Evolutionary conservation across 2,329 filamentous ascomycete genomes (phyloP), one percentile per base, ranked within the genome.

Genomic region (Neurospora crassa): DNA sequence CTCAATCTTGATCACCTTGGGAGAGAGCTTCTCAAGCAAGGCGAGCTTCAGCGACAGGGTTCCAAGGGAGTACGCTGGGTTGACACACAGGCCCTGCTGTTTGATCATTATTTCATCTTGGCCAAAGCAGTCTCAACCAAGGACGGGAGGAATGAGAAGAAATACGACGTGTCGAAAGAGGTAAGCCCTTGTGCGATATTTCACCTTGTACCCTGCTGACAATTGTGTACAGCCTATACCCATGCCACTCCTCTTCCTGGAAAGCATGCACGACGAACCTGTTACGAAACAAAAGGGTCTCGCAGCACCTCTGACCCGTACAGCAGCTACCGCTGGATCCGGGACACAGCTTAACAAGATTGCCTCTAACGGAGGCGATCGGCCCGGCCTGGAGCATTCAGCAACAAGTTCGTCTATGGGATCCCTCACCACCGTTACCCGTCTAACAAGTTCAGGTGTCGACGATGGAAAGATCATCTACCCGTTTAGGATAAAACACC

Each of bases 71-170:
- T 98, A 78, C 91, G 91, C 74, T 97, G 95, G 91, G 90, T 98
- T 8, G 96, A 99, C 77, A 96, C 93, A 0, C 94, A 97, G 79
- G 94, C 93, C 2, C 87, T 99, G 67, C 86, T 99, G 0, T 98
- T 99, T 78, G 96, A 99, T 77, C 94, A 99, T 81, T 99, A 97
- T 80, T 86, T 99, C 45, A 94, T 99, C 42, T 83, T 99, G 67
- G 92, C 96, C 47, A 99, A 99, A 83, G 86, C 93, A 8, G 85
- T 90, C 3, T 84, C 87, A 12, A 84, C 89, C 67, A 93, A 94
- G 77, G 88, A 90, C 67, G 86, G 89, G 67, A 88, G 88, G 68
- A 88, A 87, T n/a, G 87, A 91, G 70, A 96, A 91, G 81, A 93
- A 92, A 76, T 99, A 96, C 76, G 96, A 99, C 80, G 95, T 99